Evolutionary conservation across 129 eudicot genomes (phyloP).

Genomic region (Cynara cardunculus): DNA sequence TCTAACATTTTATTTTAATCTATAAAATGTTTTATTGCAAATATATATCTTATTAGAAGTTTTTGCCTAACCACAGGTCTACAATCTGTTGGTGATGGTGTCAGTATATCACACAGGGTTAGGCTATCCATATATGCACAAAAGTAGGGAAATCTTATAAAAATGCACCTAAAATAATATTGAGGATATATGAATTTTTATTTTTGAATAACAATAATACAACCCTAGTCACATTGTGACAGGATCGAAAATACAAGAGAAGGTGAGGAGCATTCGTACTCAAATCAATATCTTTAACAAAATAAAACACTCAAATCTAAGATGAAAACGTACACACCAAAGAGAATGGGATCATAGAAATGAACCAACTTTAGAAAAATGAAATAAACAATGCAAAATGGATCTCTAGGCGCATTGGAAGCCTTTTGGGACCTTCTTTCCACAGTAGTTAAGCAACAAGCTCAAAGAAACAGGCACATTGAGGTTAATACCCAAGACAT

Average conservation of each 20-base stretch:
- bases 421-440: conserved; percentile 53
- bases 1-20: not conserved
- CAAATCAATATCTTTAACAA: not conserved
- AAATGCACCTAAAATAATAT: not conserved
- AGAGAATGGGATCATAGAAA: not conserved
- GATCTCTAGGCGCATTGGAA: conserved; percentile 35
- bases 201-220: not conserved
- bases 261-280: conserved; percentile 7
- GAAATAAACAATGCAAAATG: not conserved
- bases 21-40: too few species aligned
- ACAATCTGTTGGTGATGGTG: not conserved
- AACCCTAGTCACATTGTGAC: not conserved
- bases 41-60: too few species aligned
- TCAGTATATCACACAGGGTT: not conserved
- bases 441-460: conserved; percentile 54
- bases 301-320: not conserved
- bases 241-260: not conserved
- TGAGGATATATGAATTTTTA: not conserved
- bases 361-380: not conserved
- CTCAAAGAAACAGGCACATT: conserved; percentile 48
- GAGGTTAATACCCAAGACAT: conserved; percentile 57
- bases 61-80: not conserved
- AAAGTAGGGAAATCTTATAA: not conserved
- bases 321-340: not conserved
- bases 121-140: not conserved